Conservation (phyloP, 805 yeast species). For the Sugiyamaella boreocaroliniensis region DNA sequence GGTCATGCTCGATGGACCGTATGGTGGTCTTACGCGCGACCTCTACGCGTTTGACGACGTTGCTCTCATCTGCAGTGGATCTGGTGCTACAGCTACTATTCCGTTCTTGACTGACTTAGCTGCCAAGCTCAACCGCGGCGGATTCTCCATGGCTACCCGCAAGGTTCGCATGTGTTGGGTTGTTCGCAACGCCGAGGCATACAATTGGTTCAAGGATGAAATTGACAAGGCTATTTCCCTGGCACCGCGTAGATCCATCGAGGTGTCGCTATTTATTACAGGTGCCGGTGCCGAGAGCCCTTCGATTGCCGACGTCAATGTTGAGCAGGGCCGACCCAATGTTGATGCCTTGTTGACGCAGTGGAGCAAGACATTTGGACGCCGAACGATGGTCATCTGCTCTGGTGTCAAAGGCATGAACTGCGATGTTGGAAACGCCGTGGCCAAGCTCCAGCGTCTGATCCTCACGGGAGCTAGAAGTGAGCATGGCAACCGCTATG, state of each 20-base stretch:
- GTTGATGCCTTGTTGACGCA: not conserved
- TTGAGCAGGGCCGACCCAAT: slow-evolving; percentile 9
- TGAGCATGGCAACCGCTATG: slow-evolving; percentile 4
- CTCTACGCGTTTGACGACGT: slow-evolving; percentile 38
- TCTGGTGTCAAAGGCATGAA: slow-evolving; percentile 10
- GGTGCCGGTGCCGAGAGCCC: not conserved
- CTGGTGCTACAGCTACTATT: slow-evolving; percentile 36
- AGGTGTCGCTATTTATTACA: not conserved
- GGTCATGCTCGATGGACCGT: slow-evolving; percentile 41
- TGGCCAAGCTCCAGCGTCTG: slow-evolving; percentile 11
- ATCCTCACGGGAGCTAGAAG: slow-evolving; percentile 7
- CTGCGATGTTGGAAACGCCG: slow-evolving; percentile 11
- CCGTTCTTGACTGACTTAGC: slow-evolving; percentile 14
- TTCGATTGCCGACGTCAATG: not conserved
- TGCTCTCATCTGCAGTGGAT: slow-evolving; percentile 38
- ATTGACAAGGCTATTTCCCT: not conserved
- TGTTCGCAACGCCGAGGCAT: not conserved
- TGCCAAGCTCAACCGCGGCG: not conserved
- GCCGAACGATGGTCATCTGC: slow-evolving; percentile 8
- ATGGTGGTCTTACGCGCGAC: slow-evolving; percentile 39
- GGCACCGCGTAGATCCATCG: slow-evolving; percentile 1
- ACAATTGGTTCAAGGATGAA: not conserved
- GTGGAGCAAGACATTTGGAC: slow-evolving; percentile 13
- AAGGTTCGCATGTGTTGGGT: slow-evolving; percentile 1
- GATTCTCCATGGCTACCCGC: not conserved